Evolutionary conservation across 2,329 filamentous ascomycete species (phyloP).

Genomic region (Aurifilum marmelostoma): DNA sequence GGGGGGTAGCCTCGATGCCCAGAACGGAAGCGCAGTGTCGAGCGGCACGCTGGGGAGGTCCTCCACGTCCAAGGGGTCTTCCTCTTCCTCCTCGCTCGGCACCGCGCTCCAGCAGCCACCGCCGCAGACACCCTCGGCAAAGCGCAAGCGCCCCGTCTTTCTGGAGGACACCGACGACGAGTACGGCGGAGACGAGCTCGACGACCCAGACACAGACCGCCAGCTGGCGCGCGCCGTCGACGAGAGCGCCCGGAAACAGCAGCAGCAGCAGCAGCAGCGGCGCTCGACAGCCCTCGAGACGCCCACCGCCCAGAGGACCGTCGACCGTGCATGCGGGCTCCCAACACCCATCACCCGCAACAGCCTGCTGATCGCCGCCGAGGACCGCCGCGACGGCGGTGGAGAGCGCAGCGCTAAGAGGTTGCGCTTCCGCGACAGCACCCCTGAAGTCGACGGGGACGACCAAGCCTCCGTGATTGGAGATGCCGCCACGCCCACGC

Average conservation of each 20-base stretch:
- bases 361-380: slow-evolving; percentile 25
- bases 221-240: slow-evolving; percentile 43
- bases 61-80: slow-evolving; percentile 3
- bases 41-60: slow-evolving; percentile 4
- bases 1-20: background rate
- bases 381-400: slow-evolving; percentile 13
- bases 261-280: slow-evolving; percentile 22
- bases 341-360: slow-evolving; percentile 37
- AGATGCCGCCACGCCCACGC: slow-evolving; percentile 23
- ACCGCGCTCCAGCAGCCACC: background rate
- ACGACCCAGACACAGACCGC: slow-evolving; percentile 45
- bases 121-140: slow-evolving; percentile 30
- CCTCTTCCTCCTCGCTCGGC: background rate
- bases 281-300: slow-evolving; percentile 35
- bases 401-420: slow-evolving; percentile 21
- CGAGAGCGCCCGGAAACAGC: slow-evolving; percentile 34
- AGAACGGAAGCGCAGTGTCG: background rate
- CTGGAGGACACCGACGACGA: slow-evolving; percentile 35
- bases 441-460: background rate
- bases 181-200: slow-evolving; percentile 36
- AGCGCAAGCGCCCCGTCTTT: slow-evolving; percentile 37
- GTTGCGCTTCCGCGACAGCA: slow-evolving; percentile 6
- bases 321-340: slow-evolving; percentile 32
- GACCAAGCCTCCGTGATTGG: background rate
- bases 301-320: slow-evolving; percentile 32